Percentiles rank a stretch among this genome's conserved stretches.
Evolutionary conservation across 805 yeast genomes (phyloP).

Genomic region (Schizosaccharomyces lindneri): DNA sequence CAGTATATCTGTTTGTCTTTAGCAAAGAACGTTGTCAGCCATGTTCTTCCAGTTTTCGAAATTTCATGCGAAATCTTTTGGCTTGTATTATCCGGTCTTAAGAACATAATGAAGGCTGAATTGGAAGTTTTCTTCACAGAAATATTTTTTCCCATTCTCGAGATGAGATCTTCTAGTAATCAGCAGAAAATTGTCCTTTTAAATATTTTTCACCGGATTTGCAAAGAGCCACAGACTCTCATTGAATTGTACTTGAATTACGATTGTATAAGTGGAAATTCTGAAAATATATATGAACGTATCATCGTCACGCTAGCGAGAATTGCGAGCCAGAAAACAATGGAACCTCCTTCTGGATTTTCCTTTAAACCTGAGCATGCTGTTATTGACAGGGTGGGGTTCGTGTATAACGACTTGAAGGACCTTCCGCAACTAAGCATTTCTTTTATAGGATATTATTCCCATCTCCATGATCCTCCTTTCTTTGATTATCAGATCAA

Average conservation of each 20-base stretch:
- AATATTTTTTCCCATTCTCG: conserved; percentile 81
- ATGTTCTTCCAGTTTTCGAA: conserved; percentile 76
- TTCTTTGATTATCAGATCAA: not conserved
- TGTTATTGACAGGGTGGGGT: conserved; percentile 34
- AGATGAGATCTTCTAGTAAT: conserved; percentile 68
- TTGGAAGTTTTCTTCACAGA: conserved; percentile 84
- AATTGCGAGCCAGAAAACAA: conserved; percentile 5
- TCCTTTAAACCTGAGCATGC: conserved; percentile 12
- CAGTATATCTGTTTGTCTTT: conserved; percentile 63
- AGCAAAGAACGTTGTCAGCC: conserved; percentile 79
- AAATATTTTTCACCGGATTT: conserved; percentile 52
- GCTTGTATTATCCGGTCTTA: conserved; percentile 57
- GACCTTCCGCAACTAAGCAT: conserved; percentile 37
- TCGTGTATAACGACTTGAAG: conserved; percentile 10
- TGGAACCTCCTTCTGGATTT: conserved; percentile 25
- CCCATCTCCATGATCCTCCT: conserved; percentile 35
- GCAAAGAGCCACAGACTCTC: conserved; percentile 69
- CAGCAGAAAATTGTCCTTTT: conserved; percentile 81
- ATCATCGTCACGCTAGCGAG: conserved; percentile 53
- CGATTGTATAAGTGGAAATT: conserved; percentile 53
- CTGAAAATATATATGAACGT: conserved; percentile 64
- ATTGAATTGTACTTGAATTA: conserved; percentile 85
- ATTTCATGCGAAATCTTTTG: conserved; percentile 85
- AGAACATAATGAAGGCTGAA: conserved; percentile 74
- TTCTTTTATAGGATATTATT: conserved; percentile 56